Base-by-base conservation (phyloP, 73 alveolate genomes). In the Loxodes magnus region DNA sequence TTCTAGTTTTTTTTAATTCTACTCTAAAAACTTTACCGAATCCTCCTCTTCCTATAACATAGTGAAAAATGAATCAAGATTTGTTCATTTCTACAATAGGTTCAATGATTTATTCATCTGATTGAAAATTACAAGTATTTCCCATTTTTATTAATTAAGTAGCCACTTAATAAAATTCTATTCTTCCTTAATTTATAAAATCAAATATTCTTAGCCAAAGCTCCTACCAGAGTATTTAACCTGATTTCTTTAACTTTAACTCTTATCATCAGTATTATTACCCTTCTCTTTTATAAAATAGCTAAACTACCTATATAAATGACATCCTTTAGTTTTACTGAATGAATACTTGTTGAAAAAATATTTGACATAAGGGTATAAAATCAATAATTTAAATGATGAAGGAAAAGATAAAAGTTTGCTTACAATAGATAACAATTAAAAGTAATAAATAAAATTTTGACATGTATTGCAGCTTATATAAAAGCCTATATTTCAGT, bases 11-110 rank as follows among this genome's bases (percentile, higher is more conserved):
- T 68, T 68, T 68, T 50, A 58, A 68, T 36, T 43, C 56, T 6
- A 54, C 82, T 67, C 37, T 68, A 71, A 71, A 68, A 4, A 68
- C 82, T 55, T 56, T 68, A 16, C 82, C 82, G 39, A 68, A 68
- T 29, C 82, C 82, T 2, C 82, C 82, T 15, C 71, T 56, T 31
- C 82, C 82, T 35, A 68, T 38, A 3, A 68, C 71, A 57, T 68
- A 68, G 43, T 56, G 44, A 49, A 68, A 68, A 14, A 52, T 71
- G 58, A 68, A 68, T 54, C 52, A 35, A 29, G 76, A 27, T 65
- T 33, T 65, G 17, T 49, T 71, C 37, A 71, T 66, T 67, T 48
- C 48, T 19, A 51, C 15, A 3, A 9, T 3, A 15, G 31, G 31
- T 7, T 24, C 12, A 27, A 17, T 50, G 4, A 1, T 35, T 16